Evolutionary conservation across 2,329 filamentous ascomycete genomes (phyloP).

Genomic region (Fusarium sambucinum): DNA sequence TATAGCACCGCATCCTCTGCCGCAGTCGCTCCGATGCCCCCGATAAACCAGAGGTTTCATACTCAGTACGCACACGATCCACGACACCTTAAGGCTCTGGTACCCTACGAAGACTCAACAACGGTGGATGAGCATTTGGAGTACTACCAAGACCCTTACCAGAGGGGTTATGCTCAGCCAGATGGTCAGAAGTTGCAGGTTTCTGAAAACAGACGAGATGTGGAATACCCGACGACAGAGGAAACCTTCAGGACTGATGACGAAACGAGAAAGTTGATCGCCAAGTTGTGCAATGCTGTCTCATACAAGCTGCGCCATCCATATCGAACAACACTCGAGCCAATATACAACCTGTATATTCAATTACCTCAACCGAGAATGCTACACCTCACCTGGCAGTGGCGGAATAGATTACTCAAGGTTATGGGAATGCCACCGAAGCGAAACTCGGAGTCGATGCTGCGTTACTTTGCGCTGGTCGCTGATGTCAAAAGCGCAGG

Average conservation of each 20-base stretch:
- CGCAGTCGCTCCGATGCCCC: conserved; percentile 26
- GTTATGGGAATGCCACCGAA: conserved; percentile 74
- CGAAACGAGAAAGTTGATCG: conserved; percentile 53
- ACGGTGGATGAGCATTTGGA: conserved; percentile 66
- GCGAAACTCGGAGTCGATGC: conserved; percentile 72
- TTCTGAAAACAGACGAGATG: conserved; percentile 64
- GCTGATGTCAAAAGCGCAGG: conserved; percentile 84
- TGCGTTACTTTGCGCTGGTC: conserved; percentile 84
- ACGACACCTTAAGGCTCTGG: conserved; percentile 64
- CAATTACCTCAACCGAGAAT: conserved; percentile 65
- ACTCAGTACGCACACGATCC: conserved; percentile 42
- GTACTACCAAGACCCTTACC: conserved; percentile 65
- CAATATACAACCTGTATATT: conserved; percentile 63
- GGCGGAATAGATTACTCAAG: conserved; percentile 74
- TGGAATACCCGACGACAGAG: conserved; percentile 59
- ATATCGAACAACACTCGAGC: conserved; percentile 55
- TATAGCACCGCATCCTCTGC: conserved; percentile 48
- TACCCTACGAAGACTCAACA: conserved; percentile 62
- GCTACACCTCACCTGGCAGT: conserved; percentile 60
- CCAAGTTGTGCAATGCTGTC: conserved; percentile 58
- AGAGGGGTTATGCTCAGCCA: conserved; percentile 64
- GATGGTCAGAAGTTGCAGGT: conserved; percentile 63
- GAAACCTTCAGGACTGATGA: conserved; percentile 55
- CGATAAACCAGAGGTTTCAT: conserved; percentile 26
- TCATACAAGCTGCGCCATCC: conserved; percentile 58